Evolutionary conservation across 2,329 filamentous ascomycete species (phyloP), one percentile per base, ranked within the genome.

Genomic region (Cytospora paraplurivora): DNA sequence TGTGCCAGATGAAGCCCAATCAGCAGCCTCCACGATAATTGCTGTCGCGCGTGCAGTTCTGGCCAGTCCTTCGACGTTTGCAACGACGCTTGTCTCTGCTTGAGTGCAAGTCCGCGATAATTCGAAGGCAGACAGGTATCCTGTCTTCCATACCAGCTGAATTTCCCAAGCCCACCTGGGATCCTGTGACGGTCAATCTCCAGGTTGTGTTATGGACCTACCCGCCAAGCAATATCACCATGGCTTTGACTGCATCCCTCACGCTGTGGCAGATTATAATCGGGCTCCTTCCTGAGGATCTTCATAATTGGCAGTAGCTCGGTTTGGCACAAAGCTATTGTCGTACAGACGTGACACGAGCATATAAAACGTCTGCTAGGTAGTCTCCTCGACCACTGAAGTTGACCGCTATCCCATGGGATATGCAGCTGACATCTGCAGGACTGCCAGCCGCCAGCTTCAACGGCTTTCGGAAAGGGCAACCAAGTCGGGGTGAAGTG

Each of bases 341-440:
- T 59, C 57, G 27, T 19, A 55, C 58, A 60, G 37, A 52, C 33
- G 58, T 47, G 21, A 33, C 33, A 37, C 10, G 37, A 37, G 34
- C 51, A n/a, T 60, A n/a, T 32, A 35, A 49, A 32, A 47, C 34
- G 33, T 38, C 54, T 34, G n/a, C 51, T 49, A 10, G n/a, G 41
- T 44, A 47, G 49, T 44, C 47, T 35, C 34, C 19, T 41, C 17
- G 17, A 27, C 32, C 33, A 27, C 15, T 38, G n/a, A 21, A 1
- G 10, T 21, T 19, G n/a, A 47, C 44, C n/a, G 44, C 44, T 12
- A 27, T 27, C 27, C 27, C 2, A 27, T 27, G 27, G 27, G 27
- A 12, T 3, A 47, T 12, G 44, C 44, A 47, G n/a, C 17, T 21
- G n/a, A 47, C 7, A 17, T 47, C 1, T 21, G 44, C 44, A 47